Base-by-base conservation (phyloP, 2,329 filamentous ascomycete genomes). In the Xylariomycetidae sp. region DNA sequence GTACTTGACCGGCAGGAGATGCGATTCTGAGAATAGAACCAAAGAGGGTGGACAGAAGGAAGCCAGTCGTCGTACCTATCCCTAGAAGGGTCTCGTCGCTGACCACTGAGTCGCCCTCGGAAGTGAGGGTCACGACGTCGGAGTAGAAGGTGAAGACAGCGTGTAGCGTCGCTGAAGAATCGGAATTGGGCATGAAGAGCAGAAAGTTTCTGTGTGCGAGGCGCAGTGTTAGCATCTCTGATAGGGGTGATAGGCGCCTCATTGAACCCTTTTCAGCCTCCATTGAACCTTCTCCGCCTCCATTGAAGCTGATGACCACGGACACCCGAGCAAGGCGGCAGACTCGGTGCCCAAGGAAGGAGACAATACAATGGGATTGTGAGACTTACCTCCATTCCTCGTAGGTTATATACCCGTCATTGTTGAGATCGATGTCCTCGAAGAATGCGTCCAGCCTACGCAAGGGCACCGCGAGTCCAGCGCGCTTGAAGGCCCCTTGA, bases 151-250 rank as follows among this genome's bases (percentile, higher is more conserved):
- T 89, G 49, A 95, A 70, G 35, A 95, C 84, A 33, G 85, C 80
- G 54, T 81, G 79, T 27, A 98, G 73, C 44, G 83, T 82, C 16
- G 83, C 78, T 36, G 74, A 72, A 46, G 78, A 68, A 43, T 80
- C 72, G 39, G 64, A 54, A 38, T 66, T 66, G 14, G 79, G 79
- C 65, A 96, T 83, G 62, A 96, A 96, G 27, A 96, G 76, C 17
- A 96, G 73, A 60, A 96, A 98, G 61, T 96, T 83, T 59, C 88
- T 93, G 16, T n/a, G n/a, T n/a, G n/a, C n/a, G n/a, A n/a, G n/a
- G n/a, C n/a, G n/a, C n/a, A n/a, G n/a, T n/a, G n/a, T n/a, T n/a
- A n/a, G n/a, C n/a, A n/a, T n/a, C n/a, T n/a, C n/a, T n/a, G n/a
- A n/a, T n/a, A n/a, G n/a, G n/a, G n/a, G n/a, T n/a, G n/a, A n/a